Conservation (phyloP, 352 stramenopile species). For the Globisporangium heterothallicum region DNA sequence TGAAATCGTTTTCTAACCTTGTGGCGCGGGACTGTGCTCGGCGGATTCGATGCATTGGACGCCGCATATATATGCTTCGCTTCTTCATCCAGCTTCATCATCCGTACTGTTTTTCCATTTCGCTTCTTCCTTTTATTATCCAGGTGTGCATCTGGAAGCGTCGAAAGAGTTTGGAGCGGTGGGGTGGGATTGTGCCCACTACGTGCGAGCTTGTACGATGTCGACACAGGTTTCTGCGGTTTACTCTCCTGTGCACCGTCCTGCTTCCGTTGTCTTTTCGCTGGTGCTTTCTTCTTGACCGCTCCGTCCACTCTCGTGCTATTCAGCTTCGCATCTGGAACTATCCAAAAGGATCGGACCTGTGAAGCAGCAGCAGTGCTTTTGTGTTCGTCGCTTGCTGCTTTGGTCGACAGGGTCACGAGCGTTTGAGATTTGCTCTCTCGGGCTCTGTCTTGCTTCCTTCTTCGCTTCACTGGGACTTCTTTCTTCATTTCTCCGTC, state of each 20-base stretch:
- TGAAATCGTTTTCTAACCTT: too few relatives aligned
- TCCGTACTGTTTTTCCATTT: neutral
- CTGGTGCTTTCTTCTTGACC: neutral
- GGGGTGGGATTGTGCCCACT: neutral
- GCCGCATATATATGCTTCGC: neutral
- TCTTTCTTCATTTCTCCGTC: neutral
- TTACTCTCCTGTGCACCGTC: neutral
- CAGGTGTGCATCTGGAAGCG: neutral
- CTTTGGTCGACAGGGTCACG: neutral
- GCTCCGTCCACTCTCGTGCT: neutral
- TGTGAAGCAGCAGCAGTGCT: neutral
- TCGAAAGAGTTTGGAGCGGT: neutral
- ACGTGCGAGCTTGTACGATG: neutral
- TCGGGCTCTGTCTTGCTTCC: neutral
- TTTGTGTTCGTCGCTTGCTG: neutral
- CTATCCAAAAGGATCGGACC: neutral
- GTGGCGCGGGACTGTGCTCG: neutral
- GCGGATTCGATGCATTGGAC: neutral
- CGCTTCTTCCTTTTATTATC: neutral
- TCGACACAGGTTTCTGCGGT: neutral
- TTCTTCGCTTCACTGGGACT: conserved; percentile 1
- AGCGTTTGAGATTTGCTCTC: neutral
- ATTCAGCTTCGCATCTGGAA: neutral
- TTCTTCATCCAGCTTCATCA: neutral
- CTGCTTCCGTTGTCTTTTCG: neutral